Evolutionary conservation across 768 basidiomycete species (phyloP), one percentile per base, ranked within the genome.

Genomic region (Roridomyces roridus): DNA sequence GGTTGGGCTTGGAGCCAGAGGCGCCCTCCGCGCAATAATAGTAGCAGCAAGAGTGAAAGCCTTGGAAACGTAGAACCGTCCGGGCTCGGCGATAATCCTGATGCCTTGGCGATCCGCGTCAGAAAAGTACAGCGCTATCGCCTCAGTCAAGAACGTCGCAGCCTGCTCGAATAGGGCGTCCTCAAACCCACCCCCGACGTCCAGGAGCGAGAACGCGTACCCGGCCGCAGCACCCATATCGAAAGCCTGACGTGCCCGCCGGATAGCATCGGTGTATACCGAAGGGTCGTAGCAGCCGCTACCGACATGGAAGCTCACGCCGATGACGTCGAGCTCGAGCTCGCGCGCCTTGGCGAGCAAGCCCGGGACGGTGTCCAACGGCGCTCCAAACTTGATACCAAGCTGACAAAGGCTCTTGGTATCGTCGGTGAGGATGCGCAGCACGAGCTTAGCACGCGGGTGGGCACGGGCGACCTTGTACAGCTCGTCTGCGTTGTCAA

Each of bases 271-370:
- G 34, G 84, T 85, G 69, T 96, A 99, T 21, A 92, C 90, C n/a
- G 84, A 77, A n/a, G 96, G 87, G 72, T 98, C 96, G 70, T 94
- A 97, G 74, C 94, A 96, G 3, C 97, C 97, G 62, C 91, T 94
- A 5, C 97, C 97, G 42, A 98, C 97, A 71, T 99, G 97, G 84
- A 99, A 99, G 73, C 91, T 93, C 53, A 98, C 91, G 18, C 97
- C 97, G 36, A 98, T 80, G 51, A 99, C 96, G 67, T 95, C 83
- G 49, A 99, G 80, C 28, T 77, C 74, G 25, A 98, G 81, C 64
- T 91, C 87, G 63, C 81, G 81, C 2, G 96, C 97, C 64, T 88
- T 91, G 14, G 78, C 75, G 48, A 99, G 81, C 20, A 99, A 83
- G 15, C 79, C 82, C 3, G 92, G 91, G 21, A 97, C 94, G 14